These are phyloP conservation scores for Saccharomyces hybrid DNA, from an alignment of 1,139 yeast genomes.

Conservation along the genomic window DNA sequence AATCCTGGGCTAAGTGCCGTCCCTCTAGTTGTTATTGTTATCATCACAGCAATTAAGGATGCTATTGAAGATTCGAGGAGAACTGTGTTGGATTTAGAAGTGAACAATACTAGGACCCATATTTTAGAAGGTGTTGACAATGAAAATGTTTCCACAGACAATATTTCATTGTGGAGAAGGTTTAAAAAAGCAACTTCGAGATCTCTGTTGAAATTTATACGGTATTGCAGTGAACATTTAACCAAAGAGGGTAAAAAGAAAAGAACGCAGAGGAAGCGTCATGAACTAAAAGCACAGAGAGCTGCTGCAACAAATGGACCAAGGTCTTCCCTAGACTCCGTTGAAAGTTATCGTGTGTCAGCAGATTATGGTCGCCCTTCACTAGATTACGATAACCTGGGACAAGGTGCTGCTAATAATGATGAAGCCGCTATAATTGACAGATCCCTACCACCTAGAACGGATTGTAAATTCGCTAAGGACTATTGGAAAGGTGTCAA, in stretches of 20 bases:
- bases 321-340: slow-evolving; percentile 28
- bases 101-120: slow-evolving; percentile 83
- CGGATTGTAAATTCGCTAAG: slow-evolving; percentile 47
- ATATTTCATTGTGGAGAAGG: slow-evolving; percentile 51
- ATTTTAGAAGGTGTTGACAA: slow-evolving; percentile 63
- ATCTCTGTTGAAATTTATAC: slow-evolving; percentile 25
- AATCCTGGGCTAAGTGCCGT: slow-evolving; percentile 87
- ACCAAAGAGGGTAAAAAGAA: slow-evolving; percentile 36
- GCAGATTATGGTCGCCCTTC: slow-evolving; percentile 27
- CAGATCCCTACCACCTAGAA: slow-evolving; percentile 21
- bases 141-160: slow-evolving; percentile 63
- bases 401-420: slow-evolving; percentile 11
- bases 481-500: slow-evolving; percentile 81
- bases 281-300: slow-evolving; percentile 10
- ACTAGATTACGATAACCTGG: slow-evolving; percentile 21
- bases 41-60: slow-evolving; percentile 83
- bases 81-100: slow-evolving; percentile 68
- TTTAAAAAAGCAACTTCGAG: slow-evolving; percentile 48
- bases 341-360: slow-evolving; percentile 28
- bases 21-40: slow-evolving; percentile 87
- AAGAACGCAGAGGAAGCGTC: slow-evolving; percentile 21
- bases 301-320: slow-evolving; percentile 15
- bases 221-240: slow-evolving; percentile 31
- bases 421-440: slow-evolving; percentile 23
- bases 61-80: slow-evolving; percentile 92